Percentiles rank a stretch among this genome's conserved stretches.
Conservation (phyloP, 73 alveolate genomes). For the Durusdinium trenchii region DNA sequence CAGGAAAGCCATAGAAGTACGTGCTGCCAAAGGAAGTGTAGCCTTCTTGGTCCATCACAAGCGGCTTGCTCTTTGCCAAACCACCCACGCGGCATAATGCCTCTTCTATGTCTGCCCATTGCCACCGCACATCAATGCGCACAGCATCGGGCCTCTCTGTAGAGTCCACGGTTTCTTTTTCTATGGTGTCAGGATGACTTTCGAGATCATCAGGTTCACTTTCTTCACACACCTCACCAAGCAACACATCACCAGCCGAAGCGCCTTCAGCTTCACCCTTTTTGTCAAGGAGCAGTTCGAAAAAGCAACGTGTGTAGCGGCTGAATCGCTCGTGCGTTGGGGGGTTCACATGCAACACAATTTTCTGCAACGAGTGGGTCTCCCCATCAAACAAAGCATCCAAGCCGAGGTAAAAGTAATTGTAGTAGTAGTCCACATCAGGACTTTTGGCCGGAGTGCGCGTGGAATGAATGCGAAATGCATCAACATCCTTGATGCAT, state of each 20-base stretch:
- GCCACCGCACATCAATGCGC: conserved; percentile 60
- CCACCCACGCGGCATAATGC: conserved; percentile 18
- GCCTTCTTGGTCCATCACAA: conserved; percentile 64
- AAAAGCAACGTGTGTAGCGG: too few relatives aligned
- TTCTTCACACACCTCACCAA: too few relatives aligned
- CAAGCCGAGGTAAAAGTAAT: conserved; percentile 22
- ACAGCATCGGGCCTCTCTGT: background rate
- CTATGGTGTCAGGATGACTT: too few relatives aligned
- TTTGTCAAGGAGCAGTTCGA: too few relatives aligned
- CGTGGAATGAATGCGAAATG: conserved; percentile 15
- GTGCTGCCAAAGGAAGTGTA: conserved; percentile 90
- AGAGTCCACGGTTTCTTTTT: too few relatives aligned
- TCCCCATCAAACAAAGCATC: too few relatives aligned
- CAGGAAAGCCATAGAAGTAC: conserved; percentile 83
- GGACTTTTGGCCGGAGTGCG: too few relatives aligned
- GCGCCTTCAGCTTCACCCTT: too few relatives aligned
- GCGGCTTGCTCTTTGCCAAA: conserved; percentile 57
- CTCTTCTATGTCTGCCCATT: conserved; percentile 80
- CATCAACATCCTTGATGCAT: background rate
- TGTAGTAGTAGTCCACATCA: conserved; percentile 48
- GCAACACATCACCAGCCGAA: too few relatives aligned
- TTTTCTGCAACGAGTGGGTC: conserved; percentile 30
- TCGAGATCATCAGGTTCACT: too few relatives aligned
- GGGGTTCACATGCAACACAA: background rate
- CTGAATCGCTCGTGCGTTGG: too few relatives aligned